Conservation (phyloP, 352 stramenopile species). For the Phytophthora pini region DNA sequence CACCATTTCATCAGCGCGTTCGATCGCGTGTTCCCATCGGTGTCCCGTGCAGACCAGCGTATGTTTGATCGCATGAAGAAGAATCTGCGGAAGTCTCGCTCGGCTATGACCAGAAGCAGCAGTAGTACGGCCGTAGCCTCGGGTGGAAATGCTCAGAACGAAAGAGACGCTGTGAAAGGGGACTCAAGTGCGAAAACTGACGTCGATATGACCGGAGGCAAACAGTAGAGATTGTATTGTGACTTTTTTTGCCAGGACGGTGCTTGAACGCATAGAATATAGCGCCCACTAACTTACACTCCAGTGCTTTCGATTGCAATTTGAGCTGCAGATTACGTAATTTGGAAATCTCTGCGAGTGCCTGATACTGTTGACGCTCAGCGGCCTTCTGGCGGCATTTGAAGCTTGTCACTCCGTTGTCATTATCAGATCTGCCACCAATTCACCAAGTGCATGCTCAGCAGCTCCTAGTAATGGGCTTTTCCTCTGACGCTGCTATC, state of each 20-base stretch:
- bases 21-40: constrained; percentile 83
- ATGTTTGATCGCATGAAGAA: constrained; percentile 92
- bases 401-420: too few relatives aligned
- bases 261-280: constrained; percentile 23
- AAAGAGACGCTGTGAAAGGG: constrained; percentile 3
- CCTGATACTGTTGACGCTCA: too few relatives aligned
- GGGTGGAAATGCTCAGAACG: not conserved
- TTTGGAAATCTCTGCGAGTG: too few relatives aligned
- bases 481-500: not conserved
- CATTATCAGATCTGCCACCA: not conserved
- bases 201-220: constrained; percentile 19
- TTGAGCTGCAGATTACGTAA: not conserved
- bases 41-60: constrained; percentile 83
- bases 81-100: constrained; percentile 78
- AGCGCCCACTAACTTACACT: constrained; percentile 16
- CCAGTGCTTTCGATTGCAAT: not conserved
- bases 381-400: too few relatives aligned
- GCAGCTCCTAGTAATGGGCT: not conserved
- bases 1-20: constrained; percentile 80
- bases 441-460: not conserved
- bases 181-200: constrained; percentile 10
- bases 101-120: constrained; percentile 2
- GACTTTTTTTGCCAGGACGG: constrained; percentile 10
- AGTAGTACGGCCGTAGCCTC: not conserved
- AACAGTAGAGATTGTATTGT: constrained; percentile 28